Base-by-base conservation (phyloP, 2,329 filamentous ascomycete species). In the Metarhizium rileyi region DNA sequence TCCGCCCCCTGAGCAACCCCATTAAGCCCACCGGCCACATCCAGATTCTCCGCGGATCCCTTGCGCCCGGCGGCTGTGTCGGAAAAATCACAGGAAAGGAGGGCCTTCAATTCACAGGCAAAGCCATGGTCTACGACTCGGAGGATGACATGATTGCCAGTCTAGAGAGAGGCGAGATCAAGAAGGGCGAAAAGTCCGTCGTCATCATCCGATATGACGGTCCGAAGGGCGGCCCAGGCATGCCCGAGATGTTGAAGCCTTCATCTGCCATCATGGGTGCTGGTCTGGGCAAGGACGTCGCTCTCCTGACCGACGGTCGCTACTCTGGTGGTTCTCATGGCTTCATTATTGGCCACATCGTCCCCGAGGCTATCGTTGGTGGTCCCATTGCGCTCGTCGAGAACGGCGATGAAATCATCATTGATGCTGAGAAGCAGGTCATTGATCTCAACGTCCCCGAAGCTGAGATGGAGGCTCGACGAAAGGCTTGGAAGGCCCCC, bases 81-180 rank as follows among this genome's bases (percentile, higher is more conserved):
- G 90, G 89, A 53, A 95, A 95, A 70, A 95, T 95, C 66, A 95
- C 90, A 0, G 90, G 90, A 46, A 95, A 95, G 71, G 90, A 95
- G 68, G 90, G 90, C n/a, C 77, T 88, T 16, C 74, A 72, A 10
- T 95, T 95, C 68, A 82, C 76, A 12, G 90, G 90, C 52, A 87
- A 83, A 63, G 90, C 90, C 4, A 78, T 81, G 40, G 87, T 90
- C 55, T 95, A 90, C 66, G 77, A 95, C 68, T 87, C 89, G 56
- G 90, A 96, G 69, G 77, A 83, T 58, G 78, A 84, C 61, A 85
- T 95, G 58, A 87, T 94, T 63, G 71, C 77, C 26, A 87, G 89
- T 0, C 76, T 96, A 14, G 85, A 86, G 68, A 73, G 77, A 42
- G 87, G 88, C 49, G 75, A 84, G 57, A 88, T 95, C 60, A 88